phyloP scores from a whole-genome alignment of 495 filamentous ascomycete genomes.

The Penicillium soppii region DNA sequence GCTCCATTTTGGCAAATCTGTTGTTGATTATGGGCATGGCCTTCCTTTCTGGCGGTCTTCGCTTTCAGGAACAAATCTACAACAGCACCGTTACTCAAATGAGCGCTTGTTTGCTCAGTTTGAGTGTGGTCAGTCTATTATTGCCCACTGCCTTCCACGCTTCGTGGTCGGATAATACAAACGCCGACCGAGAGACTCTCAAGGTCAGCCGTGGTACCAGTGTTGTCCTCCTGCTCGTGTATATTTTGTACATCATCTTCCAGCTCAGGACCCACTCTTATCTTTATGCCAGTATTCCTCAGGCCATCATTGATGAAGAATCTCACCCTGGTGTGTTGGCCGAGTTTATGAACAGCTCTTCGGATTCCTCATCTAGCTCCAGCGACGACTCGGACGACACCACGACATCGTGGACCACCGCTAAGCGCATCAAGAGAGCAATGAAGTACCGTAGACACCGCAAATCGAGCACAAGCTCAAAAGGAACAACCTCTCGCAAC shows the following conservation, averaged over 20 bases:
- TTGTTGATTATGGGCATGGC: conserved; percentile 89
- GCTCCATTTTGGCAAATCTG: conserved; percentile 84
- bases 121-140: conserved; percentile 83
- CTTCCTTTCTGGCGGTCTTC: conserved; percentile 81
- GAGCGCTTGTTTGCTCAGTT: conserved; percentile 86
- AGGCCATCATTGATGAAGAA: conserved; percentile 86
- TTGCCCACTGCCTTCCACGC: conserved; percentile 89
- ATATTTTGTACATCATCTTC: conserved; percentile 82
- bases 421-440: conserved; percentile 69
- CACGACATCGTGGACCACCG: conserved; percentile 68
- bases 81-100: conserved; percentile 94
- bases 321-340: conserved; percentile 81
- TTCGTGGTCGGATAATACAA: conserved; percentile 63
- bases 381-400: conserved; percentile 65
- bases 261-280: conserved; percentile 91
- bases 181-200: conserved; percentile 68
- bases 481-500: conserved; percentile 49
- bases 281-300: conserved; percentile 86
- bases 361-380: conserved; percentile 59
- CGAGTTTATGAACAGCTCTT: conserved; percentile 72
- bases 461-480: conserved; percentile 71
- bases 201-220: conserved; percentile 89
- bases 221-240: conserved; percentile 82
- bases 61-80: conserved; percentile 90
- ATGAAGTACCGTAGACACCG: conserved; percentile 67